These are phyloP conservation scores for Xylariaceae sp. DNA, from an alignment of 2,329 filamentous ascomycete genomes.

Conservation along the genomic window DNA sequence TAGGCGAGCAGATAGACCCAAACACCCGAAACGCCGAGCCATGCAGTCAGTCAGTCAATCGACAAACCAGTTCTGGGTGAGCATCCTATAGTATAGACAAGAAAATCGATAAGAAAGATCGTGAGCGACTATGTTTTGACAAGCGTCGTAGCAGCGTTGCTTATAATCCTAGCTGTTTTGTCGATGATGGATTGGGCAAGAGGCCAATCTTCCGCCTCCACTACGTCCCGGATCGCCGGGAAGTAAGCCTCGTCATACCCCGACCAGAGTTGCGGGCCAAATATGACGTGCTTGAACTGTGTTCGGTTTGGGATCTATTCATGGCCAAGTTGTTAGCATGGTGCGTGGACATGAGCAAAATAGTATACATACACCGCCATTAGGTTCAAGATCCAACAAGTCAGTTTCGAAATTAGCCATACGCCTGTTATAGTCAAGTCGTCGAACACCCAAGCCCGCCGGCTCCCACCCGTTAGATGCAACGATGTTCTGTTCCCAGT, in stretches of 20 bases:
- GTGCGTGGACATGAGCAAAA: constrained; percentile 1
- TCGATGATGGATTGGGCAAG: constrained; percentile 71
- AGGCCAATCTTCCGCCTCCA: constrained; percentile 74
- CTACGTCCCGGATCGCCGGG: constrained; percentile 82
- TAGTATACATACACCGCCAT: constrained; percentile 71
- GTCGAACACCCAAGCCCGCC: constrained; percentile 66
- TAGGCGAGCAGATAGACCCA: background rate
- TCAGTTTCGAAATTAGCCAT: constrained; percentile 84
- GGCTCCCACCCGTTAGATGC: constrained; percentile 78
- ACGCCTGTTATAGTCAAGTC: constrained; percentile 78
- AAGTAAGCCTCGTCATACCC: constrained; percentile 72
- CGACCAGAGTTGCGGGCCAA: constrained; percentile 81
- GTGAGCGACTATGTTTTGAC: constrained; percentile 13
- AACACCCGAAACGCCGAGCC: constrained; percentile 22
- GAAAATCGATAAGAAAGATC: constrained; percentile 5
- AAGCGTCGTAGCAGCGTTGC: constrained; percentile 31
- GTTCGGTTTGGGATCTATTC: constrained; percentile 78
- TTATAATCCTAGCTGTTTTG: constrained; percentile 72
- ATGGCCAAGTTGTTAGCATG: background rate
- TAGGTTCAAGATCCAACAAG: constrained; percentile 75
- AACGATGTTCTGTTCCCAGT: constrained; percentile 77
- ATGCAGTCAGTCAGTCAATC: constrained; percentile 17
- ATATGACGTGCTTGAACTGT: constrained; percentile 93
- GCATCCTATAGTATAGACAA: constrained; percentile 23
- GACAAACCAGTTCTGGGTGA: background rate